A percentile compares a stretch with the other conserved stretches of the same genome.
Conservation (phyloP, 345 rosid species). For the Erucastrum elatum region DNA sequence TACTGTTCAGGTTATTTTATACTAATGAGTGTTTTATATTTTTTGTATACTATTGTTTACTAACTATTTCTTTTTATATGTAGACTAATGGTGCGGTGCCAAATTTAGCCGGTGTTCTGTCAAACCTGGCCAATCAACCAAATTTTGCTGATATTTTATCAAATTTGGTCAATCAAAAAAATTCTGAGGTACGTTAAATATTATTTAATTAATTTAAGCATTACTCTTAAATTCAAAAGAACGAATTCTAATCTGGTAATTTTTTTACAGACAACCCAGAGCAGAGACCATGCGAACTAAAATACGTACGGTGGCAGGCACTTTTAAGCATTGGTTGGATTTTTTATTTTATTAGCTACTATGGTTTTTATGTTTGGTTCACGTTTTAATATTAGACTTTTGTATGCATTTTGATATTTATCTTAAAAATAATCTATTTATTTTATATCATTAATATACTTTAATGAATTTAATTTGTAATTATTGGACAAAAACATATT, state of each 20-base stretch:
- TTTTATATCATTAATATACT: background rate
- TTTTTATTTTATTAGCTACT: background rate
- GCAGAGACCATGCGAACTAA: background rate
- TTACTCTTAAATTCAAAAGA: background rate
- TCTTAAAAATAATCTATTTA: background rate
- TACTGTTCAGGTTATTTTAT: background rate
- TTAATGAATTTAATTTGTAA: background rate
- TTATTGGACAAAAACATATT: background rate
- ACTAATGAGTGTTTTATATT: background rate
- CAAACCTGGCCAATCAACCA: background rate
- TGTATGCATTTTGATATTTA: background rate
- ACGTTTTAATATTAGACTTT: background rate
- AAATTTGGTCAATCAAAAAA: background rate
- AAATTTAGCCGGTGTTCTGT: background rate
- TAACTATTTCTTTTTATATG: background rate
- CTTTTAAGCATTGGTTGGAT: background rate
- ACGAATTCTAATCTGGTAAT: background rate
- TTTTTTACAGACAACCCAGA: background rate
- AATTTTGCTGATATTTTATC: background rate
- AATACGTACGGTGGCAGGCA: background rate
- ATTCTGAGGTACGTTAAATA: background rate
- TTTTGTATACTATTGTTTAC: background rate
- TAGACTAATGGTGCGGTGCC: background rate
- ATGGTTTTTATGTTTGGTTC: background rate
- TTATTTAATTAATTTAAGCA: background rate